A percentile compares a stretch with the other conserved stretches of the same genome.
Evolutionary conservation across 2,329 filamentous ascomycete genomes (phyloP).

Genomic region (Hypoxylon sp.): DNA sequence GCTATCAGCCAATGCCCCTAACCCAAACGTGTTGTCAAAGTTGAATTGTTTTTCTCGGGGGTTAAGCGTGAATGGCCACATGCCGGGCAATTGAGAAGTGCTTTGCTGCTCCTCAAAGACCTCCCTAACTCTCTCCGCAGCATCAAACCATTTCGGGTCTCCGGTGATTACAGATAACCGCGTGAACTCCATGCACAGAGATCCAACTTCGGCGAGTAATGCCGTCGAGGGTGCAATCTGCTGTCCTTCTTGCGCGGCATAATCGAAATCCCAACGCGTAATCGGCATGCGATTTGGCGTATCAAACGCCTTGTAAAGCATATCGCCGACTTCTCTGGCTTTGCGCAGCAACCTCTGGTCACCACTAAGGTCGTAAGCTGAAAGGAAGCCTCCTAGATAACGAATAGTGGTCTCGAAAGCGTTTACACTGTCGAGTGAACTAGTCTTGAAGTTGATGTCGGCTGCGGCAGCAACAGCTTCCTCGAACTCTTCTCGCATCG

Average conservation of each 20-base stretch:
- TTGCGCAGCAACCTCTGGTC: constrained; percentile 57
- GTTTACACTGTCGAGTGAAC: constrained; percentile 51
- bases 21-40: constrained; percentile 53
- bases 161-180: constrained; percentile 53
- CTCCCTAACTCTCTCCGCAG: constrained; percentile 51
- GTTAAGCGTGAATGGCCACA: constrained; percentile 79
- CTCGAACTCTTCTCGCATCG: constrained; percentile 61
- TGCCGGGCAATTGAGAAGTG: constrained; percentile 60
- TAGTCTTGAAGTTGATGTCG: constrained; percentile 61
- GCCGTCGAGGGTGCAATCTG: constrained; percentile 45
- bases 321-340: constrained; percentile 58
- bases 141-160: constrained; percentile 54
- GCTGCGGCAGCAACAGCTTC: constrained; percentile 58
- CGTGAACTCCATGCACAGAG: constrained; percentile 55
- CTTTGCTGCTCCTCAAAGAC: constrained; percentile 47
- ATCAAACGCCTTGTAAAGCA: constrained; percentile 55
- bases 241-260: constrained; percentile 44
- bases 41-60: constrained; percentile 65
- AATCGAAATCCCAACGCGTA: constrained; percentile 48
- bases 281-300: constrained; percentile 55
- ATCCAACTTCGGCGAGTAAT: constrained; percentile 53
- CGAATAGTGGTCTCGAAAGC: constrained; percentile 59
- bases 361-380: constrained; percentile 57
- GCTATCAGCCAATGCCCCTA: constrained; percentile 58
- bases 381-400: constrained; percentile 52